Base-by-base conservation (phyloP, 2,329 filamentous ascomycete species). In the Pseudogymnoascus sp. region DNA sequence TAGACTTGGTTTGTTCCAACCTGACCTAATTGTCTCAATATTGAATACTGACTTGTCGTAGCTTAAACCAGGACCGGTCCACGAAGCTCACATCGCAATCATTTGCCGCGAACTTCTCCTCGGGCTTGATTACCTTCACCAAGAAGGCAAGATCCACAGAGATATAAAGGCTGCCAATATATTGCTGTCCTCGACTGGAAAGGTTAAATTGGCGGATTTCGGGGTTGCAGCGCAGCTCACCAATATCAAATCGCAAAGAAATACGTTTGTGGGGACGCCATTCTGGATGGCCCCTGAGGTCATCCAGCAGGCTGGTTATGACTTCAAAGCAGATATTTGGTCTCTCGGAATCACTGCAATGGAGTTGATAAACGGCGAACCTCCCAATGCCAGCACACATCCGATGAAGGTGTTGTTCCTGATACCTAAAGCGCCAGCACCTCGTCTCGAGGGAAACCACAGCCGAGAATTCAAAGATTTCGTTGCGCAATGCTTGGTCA, bases 251-350 rank as follows among this genome's bases (percentile, higher is more conserved):
- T 97, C 93, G 2, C 91, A 97, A 74, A 86, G 94, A 60, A 93
- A 97, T 75, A 99, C 94, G 0, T 97, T 99, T 70, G 94, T 99
- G 18, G 94, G 94, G 18, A 97, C 93, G 0, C 94, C 94, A 0
- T 96, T 95, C 71, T 96, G 91, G 91, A 96, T 96, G 91, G 91
- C 91, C 0, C 91, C 91, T 1, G 91, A 96, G 71, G 91, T 96
- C 36, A 96, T 96, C 67, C 88, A 95, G 72, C 91, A 96, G 75
- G 85, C 90, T 65, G 83, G 82, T 14, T 87, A 87, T 67, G 91
- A 93, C 73, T 94, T 90, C 77, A 94, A 94, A 74, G 91, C 91
- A 5, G 91, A 96, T 70, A 91, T 96, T 62, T 96, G 91, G 91
- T 95, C 90, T 0, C 76, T 96, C 47, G 91, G 91, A 6, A 96